Conservation (phyloP, 2,329 filamentous ascomycete genomes). For the Ceratocystis alfenasii region DNA sequence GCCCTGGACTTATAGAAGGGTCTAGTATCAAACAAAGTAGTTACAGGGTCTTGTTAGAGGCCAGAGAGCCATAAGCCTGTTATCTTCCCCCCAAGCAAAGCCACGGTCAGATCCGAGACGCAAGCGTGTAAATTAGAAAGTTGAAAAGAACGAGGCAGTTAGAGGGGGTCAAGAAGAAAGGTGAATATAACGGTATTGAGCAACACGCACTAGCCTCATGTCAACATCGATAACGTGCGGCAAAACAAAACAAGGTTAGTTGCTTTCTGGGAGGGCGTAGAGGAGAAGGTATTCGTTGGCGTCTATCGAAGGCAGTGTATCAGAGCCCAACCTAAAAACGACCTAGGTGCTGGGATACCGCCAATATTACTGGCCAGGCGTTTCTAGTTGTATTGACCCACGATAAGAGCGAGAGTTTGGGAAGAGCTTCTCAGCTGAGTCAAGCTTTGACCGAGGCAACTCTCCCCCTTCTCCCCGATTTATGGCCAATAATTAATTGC, state of each 20-base stretch:
- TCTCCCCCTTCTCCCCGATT: background rate
- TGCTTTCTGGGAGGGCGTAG: background rate
- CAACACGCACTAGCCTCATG: background rate
- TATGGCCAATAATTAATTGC: background rate
- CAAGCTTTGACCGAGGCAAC: background rate
- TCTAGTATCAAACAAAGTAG: background rate
- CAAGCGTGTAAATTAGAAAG: background rate
- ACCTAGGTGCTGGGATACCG: no score
- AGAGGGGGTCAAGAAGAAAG: background rate
- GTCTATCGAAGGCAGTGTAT: background rate
- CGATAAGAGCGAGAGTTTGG: no score
- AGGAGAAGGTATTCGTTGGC: background rate
- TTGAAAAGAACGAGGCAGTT: background rate
- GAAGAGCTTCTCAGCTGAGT: background rate
- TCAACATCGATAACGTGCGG: background rate
- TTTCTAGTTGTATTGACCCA: no score
- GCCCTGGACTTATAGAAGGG: background rate
- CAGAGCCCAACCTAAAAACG: background rate
- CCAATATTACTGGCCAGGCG: no score
- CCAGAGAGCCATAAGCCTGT: background rate
- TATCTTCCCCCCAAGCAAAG: background rate
- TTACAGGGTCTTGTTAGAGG: conserved; percentile 4
- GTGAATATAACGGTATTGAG: background rate
- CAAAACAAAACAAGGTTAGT: conserved; percentile 7
- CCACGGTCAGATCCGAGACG: background rate